These are phyloP conservation scores for Tuber umbilicatum DNA, from an alignment of 495 filamentous ascomycete genomes.

Conservation along the genomic window DNA sequence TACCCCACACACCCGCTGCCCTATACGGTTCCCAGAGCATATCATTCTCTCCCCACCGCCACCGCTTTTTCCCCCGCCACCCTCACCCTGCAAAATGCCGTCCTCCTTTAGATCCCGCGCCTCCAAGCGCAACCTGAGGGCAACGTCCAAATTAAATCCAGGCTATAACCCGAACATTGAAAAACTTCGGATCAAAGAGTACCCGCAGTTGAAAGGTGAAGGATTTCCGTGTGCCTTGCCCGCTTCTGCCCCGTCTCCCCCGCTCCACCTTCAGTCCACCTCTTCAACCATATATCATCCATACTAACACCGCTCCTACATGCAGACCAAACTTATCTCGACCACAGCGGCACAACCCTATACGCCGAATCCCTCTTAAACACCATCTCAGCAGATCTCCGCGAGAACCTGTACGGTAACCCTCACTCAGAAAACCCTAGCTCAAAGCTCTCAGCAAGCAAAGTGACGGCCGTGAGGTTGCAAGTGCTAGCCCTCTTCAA, in stretches of 20 bases:
- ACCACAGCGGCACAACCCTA: slow-evolving; percentile 69
- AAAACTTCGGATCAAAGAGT: slow-evolving; percentile 29
- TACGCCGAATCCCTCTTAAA: slow-evolving; percentile 59
- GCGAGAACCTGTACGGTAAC: slow-evolving; percentile 61
- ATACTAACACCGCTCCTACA: slow-evolving; percentile 11
- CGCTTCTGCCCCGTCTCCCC: neutral
- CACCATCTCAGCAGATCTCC: slow-evolving; percentile 54
- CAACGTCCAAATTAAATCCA: neutral
- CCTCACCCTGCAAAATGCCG: neutral
- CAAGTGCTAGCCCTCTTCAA: slow-evolving; percentile 57
- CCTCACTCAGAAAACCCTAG: slow-evolving; percentile 67
- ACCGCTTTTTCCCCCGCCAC: neutral
- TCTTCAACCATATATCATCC: slow-evolving; percentile 8
- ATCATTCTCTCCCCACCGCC: neutral
- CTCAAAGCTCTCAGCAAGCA: slow-evolving; percentile 55
- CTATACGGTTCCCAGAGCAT: neutral
- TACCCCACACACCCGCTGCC: neutral
- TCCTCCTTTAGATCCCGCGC: neutral
- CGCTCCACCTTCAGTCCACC: neutral
- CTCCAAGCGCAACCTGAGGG: neutral
- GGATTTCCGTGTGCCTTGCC: neutral
- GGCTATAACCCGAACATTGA: slow-evolving; percentile 30
- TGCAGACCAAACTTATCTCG: slow-evolving; percentile 53
- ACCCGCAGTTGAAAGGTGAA: slow-evolving; percentile 31
- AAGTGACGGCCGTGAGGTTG: slow-evolving; percentile 55